These are phyloP conservation scores for Fusarium sp. DNA, from an alignment of 2,329 filamentous ascomycete genomes.

Conservation along the genomic window DNA sequence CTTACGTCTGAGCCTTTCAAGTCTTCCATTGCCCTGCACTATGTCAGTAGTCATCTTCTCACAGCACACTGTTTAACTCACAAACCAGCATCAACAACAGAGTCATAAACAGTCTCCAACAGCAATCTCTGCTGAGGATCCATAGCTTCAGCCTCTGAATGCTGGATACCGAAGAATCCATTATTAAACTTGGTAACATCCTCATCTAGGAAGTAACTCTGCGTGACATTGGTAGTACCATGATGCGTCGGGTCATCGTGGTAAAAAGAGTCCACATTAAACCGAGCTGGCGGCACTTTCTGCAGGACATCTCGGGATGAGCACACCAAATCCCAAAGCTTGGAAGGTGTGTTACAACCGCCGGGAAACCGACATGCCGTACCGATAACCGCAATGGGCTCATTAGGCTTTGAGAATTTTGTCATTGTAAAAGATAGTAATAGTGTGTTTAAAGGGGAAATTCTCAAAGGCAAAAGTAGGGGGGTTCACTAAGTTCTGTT, in stretches of 20 bases:
- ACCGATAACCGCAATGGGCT: slow-evolving; percentile 15
- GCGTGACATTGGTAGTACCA: slow-evolving; percentile 11
- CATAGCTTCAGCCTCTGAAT: slow-evolving; percentile 18
- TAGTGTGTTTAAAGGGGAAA: neutral
- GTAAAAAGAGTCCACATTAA: slow-evolving; percentile 16
- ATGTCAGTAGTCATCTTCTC: neutral
- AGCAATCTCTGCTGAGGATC: slow-evolving; percentile 21
- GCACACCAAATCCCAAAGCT: slow-evolving; percentile 17
- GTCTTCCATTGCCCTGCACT: neutral
- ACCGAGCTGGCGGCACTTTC: neutral
- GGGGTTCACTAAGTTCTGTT: neutral
- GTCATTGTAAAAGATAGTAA: slow-evolving; percentile 1
- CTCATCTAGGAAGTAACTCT: slow-evolving; percentile 7
- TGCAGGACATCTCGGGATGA: slow-evolving; percentile 8
- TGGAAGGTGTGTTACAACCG: slow-evolving; percentile 1
- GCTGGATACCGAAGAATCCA: slow-evolving; percentile 16
- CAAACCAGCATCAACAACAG: slow-evolving; percentile 2
- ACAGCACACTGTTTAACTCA: neutral
- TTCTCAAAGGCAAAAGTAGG: neutral
- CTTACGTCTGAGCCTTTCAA: neutral
- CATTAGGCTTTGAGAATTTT: neutral
- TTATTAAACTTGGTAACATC: slow-evolving; percentile 20
- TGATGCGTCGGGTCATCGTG: slow-evolving; percentile 1
- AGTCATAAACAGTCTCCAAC: slow-evolving; percentile 27
- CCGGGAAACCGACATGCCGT: slow-evolving; percentile 14